These are phyloP conservation scores for Paracamarosporium sp. DNA, from an alignment of 2,329 filamentous ascomycete species.

Conservation along the genomic window DNA sequence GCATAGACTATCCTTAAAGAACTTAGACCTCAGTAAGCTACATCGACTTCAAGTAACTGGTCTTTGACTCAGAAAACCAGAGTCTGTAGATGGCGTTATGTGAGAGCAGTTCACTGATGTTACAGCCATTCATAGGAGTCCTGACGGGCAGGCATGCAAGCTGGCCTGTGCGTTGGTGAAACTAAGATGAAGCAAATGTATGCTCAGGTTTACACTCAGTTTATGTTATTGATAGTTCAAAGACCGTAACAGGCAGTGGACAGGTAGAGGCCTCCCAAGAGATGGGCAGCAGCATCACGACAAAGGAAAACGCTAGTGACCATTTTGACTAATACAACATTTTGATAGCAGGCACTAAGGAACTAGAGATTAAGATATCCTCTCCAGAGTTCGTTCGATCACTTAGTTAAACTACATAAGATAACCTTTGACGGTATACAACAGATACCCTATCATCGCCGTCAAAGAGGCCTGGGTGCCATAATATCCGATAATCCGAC, in stretches of 20 bases:
- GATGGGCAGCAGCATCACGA: neutral
- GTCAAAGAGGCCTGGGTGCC: slow-evolving; percentile 39
- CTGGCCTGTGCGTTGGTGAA: no score
- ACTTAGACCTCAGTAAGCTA: neutral
- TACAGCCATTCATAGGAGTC: no score
- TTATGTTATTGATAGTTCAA: no score
- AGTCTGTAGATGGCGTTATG: neutral
- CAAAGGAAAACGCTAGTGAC: neutral
- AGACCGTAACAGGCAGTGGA: no score
- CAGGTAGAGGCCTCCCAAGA: no score
- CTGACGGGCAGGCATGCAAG: no score
- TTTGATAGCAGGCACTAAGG: neutral
- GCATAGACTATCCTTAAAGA: neutral
- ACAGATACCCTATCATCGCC: slow-evolving; percentile 36
- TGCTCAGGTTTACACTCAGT: no score
- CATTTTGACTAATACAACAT: neutral
- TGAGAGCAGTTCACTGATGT: no score
- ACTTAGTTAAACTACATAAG: slow-evolving; percentile 17
- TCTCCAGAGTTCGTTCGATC: neutral
- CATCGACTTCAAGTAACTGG: neutral
- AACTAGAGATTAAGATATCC: neutral
- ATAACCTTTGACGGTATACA: slow-evolving; percentile 40
- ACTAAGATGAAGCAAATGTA: no score
- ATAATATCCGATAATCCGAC: slow-evolving; percentile 36
- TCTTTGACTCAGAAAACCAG: no score